Percentiles rank a stretch among this genome's conserved stretches.
phyloP scores from a whole-genome alignment of 1,284 basidiomycete genomes.

The Rhodotorula sp. region DNA sequence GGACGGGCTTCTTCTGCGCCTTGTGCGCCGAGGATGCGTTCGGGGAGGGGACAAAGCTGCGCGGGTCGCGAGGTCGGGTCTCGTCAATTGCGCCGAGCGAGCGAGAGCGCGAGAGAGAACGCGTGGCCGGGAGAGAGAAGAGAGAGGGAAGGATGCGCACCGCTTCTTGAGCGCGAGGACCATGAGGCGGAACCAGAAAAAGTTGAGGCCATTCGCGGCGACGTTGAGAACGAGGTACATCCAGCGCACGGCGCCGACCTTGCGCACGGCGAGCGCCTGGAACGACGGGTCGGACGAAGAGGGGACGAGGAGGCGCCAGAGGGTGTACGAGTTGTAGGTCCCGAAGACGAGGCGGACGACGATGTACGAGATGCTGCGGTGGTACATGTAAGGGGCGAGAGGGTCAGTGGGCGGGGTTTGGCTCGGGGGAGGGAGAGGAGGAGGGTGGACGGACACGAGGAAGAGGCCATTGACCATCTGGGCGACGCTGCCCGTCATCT shows the following conservation, averaged over 20 bases:
- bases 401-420: neutral
- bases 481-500: constrained; percentile 48
- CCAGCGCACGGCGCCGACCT: constrained; percentile 10
- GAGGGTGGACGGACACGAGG: constrained; percentile 26
- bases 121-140: too few species aligned
- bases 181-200: constrained; percentile 52
- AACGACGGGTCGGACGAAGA: constrained; percentile 3
- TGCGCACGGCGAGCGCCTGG: neutral
- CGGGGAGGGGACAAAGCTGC: neutral
- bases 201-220: constrained; percentile 13
- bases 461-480: constrained; percentile 50
- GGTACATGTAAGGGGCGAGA: neutral
- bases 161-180: constrained; percentile 49
- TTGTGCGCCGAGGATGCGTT: neutral
- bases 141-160: constrained; percentile 2
- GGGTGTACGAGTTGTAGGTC: constrained; percentile 47
- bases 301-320: constrained; percentile 34
- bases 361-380: constrained; percentile 44
- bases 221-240: constrained; percentile 26
- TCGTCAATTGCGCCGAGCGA: too few species aligned
- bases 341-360: constrained; percentile 49
- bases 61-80: neutral
- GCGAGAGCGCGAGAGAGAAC: too few species aligned
- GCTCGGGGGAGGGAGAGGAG: too few species aligned
- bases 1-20: neutral